Base-by-base conservation (phyloP, 345 rosid genomes). In the Dovyalis caffra region DNA sequence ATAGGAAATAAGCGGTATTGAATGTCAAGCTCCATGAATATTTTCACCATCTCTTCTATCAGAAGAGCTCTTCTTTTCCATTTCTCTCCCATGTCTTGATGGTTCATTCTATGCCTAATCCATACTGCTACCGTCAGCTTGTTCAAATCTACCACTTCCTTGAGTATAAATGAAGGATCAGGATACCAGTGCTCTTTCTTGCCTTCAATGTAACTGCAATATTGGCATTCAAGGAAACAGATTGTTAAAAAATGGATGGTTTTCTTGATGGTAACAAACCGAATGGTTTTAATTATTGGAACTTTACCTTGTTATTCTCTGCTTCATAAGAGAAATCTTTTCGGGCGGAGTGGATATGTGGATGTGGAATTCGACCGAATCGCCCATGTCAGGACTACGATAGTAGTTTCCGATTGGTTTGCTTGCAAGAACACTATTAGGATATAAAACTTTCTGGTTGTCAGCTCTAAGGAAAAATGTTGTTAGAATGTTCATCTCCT, bases 361-460 rank as follows among this genome's bases (percentile, higher is more conserved):
- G 86, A 95, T 66, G 45, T 51, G 85, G 87, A 95, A 95, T 69
- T 91, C 94, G 8, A 95, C 57, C 3, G 79, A 77, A 5, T 95
- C 99, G 20, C 88, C 89, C 98, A 93, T 95, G 60, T 95, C 99
- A 1, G 98, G 98, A 78, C 99, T 95, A 0, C 96, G 89, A 69
- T 93, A 93, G 77, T 43, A 95, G 82, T 93, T 95, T 61, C 86
- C 81, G 51, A 95, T 93, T 51, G 96, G 74, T 73, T 79, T 91
- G 21, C 85, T 79, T 29, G 94, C 88, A 10, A 95, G 89, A 77
- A 85, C 76, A 62, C 86, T 87, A 74, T 95, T 95, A 0, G 90
- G 97, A 38, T 77, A 89, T 37, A 85, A 68, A 11, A 95, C 76
- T 85, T 89, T 95, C 71, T 80, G 67, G 77, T 93, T 95, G 76